Evolutionary conservation across 352 stramenopile genomes (phyloP).

Genomic region (Pythium utonaiense): DNA sequence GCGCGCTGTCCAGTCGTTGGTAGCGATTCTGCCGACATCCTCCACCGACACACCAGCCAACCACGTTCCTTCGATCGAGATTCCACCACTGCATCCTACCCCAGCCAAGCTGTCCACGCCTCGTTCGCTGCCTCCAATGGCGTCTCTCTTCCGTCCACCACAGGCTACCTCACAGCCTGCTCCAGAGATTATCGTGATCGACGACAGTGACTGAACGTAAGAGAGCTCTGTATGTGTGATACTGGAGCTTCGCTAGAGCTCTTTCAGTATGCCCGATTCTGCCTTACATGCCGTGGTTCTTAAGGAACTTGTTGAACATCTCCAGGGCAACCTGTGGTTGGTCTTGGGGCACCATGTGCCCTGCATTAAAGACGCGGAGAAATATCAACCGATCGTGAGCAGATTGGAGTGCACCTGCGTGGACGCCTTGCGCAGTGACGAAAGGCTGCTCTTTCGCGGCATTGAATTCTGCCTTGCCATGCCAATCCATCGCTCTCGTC

Average conservation of each 20-base stretch:
- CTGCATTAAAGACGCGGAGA: slow-evolving; percentile 34
- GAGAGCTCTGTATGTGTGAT: too few relatives aligned
- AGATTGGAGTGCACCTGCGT: too few relatives aligned
- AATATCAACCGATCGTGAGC: too few relatives aligned
- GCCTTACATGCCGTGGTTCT: too few relatives aligned
- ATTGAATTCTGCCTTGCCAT: slow-evolving; percentile 72
- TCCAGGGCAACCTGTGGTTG: slow-evolving; percentile 35
- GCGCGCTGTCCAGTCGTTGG: neutral
- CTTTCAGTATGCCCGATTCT: too few relatives aligned
- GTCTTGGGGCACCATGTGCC: slow-evolving; percentile 45
- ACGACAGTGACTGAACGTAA: slow-evolving; percentile 7
- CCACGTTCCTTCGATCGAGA: neutral
- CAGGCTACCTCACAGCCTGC: neutral
- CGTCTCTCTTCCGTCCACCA: neutral
- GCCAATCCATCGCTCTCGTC: slow-evolving; percentile 86
- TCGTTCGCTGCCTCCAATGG: neutral
- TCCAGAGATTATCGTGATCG: slow-evolving; percentile 6
- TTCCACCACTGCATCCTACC: neutral
- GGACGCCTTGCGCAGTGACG: slow-evolving; percentile 13
- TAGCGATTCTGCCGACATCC: neutral
- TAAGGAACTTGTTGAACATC: slow-evolving; percentile 40
- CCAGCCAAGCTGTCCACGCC: neutral
- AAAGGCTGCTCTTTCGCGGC: slow-evolving; percentile 15
- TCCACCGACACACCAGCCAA: too few relatives aligned
- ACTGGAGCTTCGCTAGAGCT: too few relatives aligned